Evolutionary conservation across 345 rosid species (phyloP).

Genomic region (Linum usitatissimum): DNA sequence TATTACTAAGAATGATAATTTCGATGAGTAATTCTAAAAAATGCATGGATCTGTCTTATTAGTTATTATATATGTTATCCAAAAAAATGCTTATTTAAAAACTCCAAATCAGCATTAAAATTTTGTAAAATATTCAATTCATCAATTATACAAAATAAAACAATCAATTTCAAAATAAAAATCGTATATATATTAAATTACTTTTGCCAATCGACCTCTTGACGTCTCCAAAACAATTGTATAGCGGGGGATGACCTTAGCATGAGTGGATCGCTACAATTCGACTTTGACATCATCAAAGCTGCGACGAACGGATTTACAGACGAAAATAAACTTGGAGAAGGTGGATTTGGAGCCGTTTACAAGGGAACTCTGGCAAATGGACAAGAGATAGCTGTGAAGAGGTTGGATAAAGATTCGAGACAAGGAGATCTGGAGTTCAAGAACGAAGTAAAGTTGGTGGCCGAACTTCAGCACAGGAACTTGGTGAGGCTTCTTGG

Average conservation of each 20-base stretch:
- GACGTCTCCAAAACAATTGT: too few relatives aligned
- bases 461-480: slow-evolving; percentile 5
- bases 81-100: too few relatives aligned
- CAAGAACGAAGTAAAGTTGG: slow-evolving; percentile 8
- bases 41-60: too few relatives aligned
- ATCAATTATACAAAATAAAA: too few relatives aligned
- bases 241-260: neutral
- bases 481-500: slow-evolving; percentile 7
- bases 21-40: too few relatives aligned
- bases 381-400: slow-evolving; percentile 2
- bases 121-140: too few relatives aligned
- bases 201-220: too few relatives aligned
- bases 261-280: neutral
- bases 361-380: neutral
- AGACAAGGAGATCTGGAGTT: slow-evolving; percentile 4
- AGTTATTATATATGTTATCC: too few relatives aligned
- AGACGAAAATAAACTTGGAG: neutral
- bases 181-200: too few relatives aligned
- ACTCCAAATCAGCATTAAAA: too few relatives aligned
- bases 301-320: neutral
- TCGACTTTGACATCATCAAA: neutral
- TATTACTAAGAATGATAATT: too few relatives aligned
- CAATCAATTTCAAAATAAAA: too few relatives aligned
- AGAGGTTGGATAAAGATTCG: slow-evolving; percentile 2
- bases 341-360: slow-evolving; percentile 6